Percentiles rank a stretch among this genome's conserved stretches.
phyloP scores from a whole-genome alignment of 2,329 filamentous ascomycete genomes.

The Xylaria multiplex region DNA sequence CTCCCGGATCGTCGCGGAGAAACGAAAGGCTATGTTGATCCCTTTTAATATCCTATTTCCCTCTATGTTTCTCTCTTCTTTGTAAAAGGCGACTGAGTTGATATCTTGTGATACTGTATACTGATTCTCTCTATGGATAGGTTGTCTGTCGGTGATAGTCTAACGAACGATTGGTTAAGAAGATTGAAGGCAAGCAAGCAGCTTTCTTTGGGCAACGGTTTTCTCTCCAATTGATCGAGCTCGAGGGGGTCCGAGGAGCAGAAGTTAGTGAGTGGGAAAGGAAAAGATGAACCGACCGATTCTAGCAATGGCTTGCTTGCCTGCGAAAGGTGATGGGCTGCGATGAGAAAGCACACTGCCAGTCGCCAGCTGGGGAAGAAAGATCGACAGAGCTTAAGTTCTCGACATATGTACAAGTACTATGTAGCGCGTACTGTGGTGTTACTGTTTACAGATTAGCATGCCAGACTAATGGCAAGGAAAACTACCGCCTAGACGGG shows the following conservation, averaged over 20 bases:
- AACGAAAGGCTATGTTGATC: neutral
- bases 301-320: conserved; percentile 14
- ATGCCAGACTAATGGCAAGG: neutral
- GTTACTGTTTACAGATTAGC: conserved; percentile 18
- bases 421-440: conserved; percentile 3
- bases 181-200: conserved; percentile 15
- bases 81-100: neutral
- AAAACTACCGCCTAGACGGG: conserved; percentile 15
- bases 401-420: neutral
- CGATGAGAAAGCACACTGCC: conserved; percentile 12
- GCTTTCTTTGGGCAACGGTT: neutral
- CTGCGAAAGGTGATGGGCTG: conserved; percentile 14
- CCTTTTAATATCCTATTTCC: neutral
- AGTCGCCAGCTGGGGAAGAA: conserved; percentile 25
- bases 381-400: conserved; percentile 31
- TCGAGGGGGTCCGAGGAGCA: neutral
- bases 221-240: conserved; percentile 7
- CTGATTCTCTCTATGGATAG: conserved; percentile 2
- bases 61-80: neutral
- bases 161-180: conserved; percentile 11
- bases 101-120: conserved; percentile 1
- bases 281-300: conserved; percentile 10
- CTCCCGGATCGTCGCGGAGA: conserved; percentile 3
- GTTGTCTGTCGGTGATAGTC: conserved; percentile 17
- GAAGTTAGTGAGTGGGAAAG: neutral